Evolutionary conservation across 305 asterid species (phyloP).

Genomic region (Fraxinus latifolia): DNA sequence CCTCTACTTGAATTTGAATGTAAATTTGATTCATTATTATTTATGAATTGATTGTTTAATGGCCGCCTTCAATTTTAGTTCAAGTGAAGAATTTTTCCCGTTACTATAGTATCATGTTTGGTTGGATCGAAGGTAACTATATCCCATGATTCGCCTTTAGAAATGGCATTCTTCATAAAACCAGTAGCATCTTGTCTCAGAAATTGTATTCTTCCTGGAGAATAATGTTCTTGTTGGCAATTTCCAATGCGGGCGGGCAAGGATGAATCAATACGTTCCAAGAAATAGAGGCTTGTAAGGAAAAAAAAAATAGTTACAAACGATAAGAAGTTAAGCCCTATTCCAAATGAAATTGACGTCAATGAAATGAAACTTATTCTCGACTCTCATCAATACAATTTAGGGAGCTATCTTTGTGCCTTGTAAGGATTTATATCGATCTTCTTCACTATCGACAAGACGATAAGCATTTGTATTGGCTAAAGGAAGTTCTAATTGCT

Average conservation of each 20-base stretch:
- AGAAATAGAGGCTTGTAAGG: conserved; percentile 21
- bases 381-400: background rate
- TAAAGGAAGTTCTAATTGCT: no score
- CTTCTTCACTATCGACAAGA: conserved; percentile 72
- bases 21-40: background rate
- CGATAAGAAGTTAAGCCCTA: background rate
- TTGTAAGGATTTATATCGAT: conserved; percentile 44
- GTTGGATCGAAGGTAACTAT: conserved; percentile 79
- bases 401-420: background rate
- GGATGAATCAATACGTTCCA: conserved; percentile 84
- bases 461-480: no score
- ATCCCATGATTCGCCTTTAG: conserved; percentile 74
- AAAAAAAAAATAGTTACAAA: background rate
- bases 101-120: background rate
- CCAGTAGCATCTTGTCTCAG: conserved; percentile 70
- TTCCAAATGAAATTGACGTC: background rate
- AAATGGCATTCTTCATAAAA: conserved; percentile 75
- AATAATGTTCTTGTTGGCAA: conserved; percentile 67
- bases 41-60: background rate
- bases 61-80: background rate
- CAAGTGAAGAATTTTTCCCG: background rate
- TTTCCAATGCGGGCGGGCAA: conserved; percentile 58
- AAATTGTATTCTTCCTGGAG: conserved; percentile 54
- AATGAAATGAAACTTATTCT: background rate
- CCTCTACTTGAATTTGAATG: background rate